phyloP scores from a whole-genome alignment of 345 rosid genomes.

The Adansonia digitata region DNA sequence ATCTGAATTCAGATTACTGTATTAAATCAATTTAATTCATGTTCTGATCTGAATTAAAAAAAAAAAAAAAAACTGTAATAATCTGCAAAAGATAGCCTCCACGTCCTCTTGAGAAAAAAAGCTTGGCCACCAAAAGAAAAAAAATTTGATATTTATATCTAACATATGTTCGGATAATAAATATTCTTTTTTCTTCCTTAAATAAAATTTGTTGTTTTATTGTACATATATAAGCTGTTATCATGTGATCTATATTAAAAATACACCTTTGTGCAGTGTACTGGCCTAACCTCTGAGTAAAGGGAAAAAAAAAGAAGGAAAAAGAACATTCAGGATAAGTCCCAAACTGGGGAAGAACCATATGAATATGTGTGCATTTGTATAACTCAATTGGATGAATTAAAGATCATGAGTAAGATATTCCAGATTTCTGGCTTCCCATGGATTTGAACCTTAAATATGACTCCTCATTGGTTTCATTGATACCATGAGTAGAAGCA shows the following conservation, averaged over 20 bases:
- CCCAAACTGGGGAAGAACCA: not conserved
- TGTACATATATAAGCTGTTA: not conserved
- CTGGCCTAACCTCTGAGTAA: not conserved
- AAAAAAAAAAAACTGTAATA: not conserved
- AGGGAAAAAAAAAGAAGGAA: not conserved
- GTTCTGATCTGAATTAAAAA: slow-evolving; percentile 26
- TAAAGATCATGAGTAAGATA: not conserved
- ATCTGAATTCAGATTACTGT: not conserved
- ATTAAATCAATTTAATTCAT: not conserved
- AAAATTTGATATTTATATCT: too few species aligned
- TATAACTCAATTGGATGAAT: not conserved
- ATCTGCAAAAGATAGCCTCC: not conserved
- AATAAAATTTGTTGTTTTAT: too few species aligned
- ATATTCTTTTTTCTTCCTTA: too few species aligned
- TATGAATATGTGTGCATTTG: not conserved
- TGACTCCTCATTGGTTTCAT: not conserved
- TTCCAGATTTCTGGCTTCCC: not conserved
- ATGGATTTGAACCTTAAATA: not conserved
- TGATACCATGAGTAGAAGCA: not conserved
- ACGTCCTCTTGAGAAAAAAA: too few species aligned
- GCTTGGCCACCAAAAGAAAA: too few species aligned
- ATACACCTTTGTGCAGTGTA: not conserved
- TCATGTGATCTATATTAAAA: not conserved
- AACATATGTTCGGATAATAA: too few species aligned
- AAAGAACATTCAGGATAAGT: not conserved